Evolutionary conservation across 176 grass and related monocot genomes (phyloP), one percentile per base, ranked within the genome.

Genomic region (Chrysopogon serrulatus): DNA sequence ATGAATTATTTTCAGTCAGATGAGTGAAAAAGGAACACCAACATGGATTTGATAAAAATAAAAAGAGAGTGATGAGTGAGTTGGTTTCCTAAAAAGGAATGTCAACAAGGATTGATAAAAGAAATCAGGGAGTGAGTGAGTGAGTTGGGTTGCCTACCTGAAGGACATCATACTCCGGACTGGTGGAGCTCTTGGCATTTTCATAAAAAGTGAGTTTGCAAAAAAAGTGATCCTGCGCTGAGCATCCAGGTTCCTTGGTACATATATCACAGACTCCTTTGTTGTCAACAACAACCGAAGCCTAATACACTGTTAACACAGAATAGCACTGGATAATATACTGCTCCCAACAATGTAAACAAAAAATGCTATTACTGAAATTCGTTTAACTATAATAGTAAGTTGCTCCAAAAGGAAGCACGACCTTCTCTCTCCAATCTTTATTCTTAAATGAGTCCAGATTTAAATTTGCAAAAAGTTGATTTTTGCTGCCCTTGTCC

Each of bases 151-250:
- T 59, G 64, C 65, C 73, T 63, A 91, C 95, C 95, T 95, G 71
- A 98, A 98, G 76, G 95, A 95, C 79, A 92, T 87, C 95, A 98
- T 98, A 32, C 80, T 80, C 32, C 66, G 85, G 65, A 98, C 90
- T 66, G 76, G 79, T 76, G 90, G 95, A 76, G 95, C 89, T 45
- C 6, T 53, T 68, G 92, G 95, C 92, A 98, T 91, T 44, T 72
- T 89, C 95, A 98, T 98, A 82, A 95, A 98, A 82, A 98, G 85
- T 71, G 95, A 98, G 83, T 98, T 98, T 54, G 95, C 89, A 88
- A 98, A 98, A 74, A 98, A 98, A 28, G 92, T 98, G 42, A 98
- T 95, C 47, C 95, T 94, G 35, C 95, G 90, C 40, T 85, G 92
- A 79, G 95, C 95, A 47, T 98, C 95, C 79, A 94, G 84, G 61